These are phyloP conservation scores for Euphorbia lathyris DNA, from an alignment of 345 rosid species.

Conservation along the genomic window DNA sequence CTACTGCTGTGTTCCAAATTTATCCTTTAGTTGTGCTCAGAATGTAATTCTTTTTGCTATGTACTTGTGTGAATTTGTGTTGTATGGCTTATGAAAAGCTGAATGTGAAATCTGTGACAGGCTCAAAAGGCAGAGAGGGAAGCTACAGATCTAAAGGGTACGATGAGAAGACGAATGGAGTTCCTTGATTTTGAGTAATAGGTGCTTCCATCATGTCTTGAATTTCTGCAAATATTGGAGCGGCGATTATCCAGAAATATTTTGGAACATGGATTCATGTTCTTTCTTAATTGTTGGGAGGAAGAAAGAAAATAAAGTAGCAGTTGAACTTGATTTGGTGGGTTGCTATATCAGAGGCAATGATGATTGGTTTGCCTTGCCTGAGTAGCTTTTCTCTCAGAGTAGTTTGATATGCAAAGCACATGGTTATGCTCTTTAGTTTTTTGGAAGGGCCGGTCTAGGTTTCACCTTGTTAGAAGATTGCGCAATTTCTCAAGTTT, in stretches of 20 bases:
- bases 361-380: not conserved
- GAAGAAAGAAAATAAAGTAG: not conserved
- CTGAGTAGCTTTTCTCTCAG: not conserved
- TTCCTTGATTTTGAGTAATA: constrained; percentile 57
- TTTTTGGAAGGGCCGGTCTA: not conserved
- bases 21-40: not conserved
- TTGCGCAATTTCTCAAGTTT: not conserved
- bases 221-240: constrained; percentile 26
- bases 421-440: not conserved
- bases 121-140: constrained; percentile 68
- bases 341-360: too few species aligned
- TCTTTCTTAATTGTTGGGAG: constrained; percentile 1
- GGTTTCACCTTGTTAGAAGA: not conserved
- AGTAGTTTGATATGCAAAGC: not conserved
- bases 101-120: constrained; percentile 20
- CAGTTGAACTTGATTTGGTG: constrained; percentile 8
- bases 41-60: not conserved
- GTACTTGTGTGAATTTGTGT: not conserved
- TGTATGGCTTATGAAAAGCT: not conserved
- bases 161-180: constrained; percentile 66
- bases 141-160: constrained; percentile 50
- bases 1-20: not conserved
- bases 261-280: constrained; percentile 9
- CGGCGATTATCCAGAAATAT: constrained; percentile 14
- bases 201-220: not conserved